Percentiles rank a stretch among this genome's conserved stretches.
Conservation (phyloP, 345 rosid genomes). For the Citrus unshiu region DNA sequence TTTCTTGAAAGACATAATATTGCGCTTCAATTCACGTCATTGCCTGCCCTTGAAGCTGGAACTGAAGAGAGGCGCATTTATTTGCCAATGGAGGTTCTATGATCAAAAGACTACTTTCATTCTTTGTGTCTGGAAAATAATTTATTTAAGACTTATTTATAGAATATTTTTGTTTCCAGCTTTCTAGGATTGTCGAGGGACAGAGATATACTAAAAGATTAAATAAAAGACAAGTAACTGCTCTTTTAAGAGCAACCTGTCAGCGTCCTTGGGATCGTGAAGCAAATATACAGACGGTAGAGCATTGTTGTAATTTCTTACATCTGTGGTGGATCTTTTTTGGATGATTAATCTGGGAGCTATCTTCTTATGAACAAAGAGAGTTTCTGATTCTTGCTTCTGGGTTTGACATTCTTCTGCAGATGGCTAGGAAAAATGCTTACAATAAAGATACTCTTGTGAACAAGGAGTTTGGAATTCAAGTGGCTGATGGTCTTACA, state of each 20-base stretch:
- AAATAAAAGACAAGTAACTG: slow-evolving; percentile 59
- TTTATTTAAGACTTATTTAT: background rate
- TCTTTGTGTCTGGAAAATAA: background rate
- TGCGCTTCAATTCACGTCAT: slow-evolving; percentile 19
- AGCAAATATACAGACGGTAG: slow-evolving; percentile 16
- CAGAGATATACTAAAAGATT: slow-evolving; percentile 59
- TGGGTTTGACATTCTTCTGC: background rate
- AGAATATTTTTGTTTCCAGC: slow-evolving; percentile 28
- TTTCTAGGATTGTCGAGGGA: slow-evolving; percentile 50
- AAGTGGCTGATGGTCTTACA: slow-evolving; percentile 32
- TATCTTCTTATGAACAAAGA: background rate
- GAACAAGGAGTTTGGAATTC: slow-evolving; percentile 53
- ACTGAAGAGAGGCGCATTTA: slow-evolving; percentile 48
- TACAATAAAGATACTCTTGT: slow-evolving; percentile 18
- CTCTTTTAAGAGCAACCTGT: slow-evolving; percentile 62
- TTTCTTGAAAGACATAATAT: slow-evolving; percentile 41
- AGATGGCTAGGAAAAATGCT: slow-evolving; percentile 31
- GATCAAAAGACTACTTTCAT: background rate
- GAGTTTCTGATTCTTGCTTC: too few species aligned
- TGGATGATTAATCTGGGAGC: background rate
- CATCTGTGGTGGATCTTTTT: background rate
- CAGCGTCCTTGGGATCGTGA: slow-evolving; percentile 55
- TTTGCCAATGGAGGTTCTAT: slow-evolving; percentile 78
- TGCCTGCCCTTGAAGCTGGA: slow-evolving; percentile 71
- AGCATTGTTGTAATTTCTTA: background rate